Conservation (phyloP, 768 basidiomycete species). For the Suillus bovinus region DNA sequence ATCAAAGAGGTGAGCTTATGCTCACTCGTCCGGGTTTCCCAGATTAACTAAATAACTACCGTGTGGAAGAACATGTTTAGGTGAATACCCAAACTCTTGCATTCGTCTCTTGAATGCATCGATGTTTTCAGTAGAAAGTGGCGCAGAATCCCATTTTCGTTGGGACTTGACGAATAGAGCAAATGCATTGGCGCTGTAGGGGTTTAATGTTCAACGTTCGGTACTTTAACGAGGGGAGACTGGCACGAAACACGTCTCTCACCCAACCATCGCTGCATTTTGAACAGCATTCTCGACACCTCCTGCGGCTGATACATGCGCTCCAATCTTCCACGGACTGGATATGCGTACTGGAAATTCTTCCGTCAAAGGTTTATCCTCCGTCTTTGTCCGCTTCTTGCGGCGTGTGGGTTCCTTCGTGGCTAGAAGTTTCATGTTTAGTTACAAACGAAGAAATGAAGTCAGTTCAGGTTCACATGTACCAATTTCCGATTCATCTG, state of each 20-base stretch:
- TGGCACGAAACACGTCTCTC: slow-evolving; percentile 12
- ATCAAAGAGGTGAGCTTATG: background rate
- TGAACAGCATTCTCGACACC: slow-evolving; percentile 74
- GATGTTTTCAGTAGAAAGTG: slow-evolving; percentile 54
- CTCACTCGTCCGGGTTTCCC: slow-evolving; percentile 75
- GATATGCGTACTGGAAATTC: slow-evolving; percentile 31
- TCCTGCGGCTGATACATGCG: slow-evolving; percentile 81
- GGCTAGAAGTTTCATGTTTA: background rate
- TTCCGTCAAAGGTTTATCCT: slow-evolving; percentile 16
- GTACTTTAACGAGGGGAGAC: background rate
- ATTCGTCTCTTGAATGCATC: slow-evolving; percentile 60
- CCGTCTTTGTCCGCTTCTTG: slow-evolving; percentile 15
- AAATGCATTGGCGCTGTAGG: slow-evolving; percentile 74
- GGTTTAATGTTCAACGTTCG: background rate
- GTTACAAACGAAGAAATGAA: background rate
- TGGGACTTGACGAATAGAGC: slow-evolving; percentile 86
- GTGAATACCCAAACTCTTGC: slow-evolving; percentile 59
- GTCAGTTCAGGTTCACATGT: background rate
- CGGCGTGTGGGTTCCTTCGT: slow-evolving; percentile 5
- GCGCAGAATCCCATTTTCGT: slow-evolving; percentile 72
- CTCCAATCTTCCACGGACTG: slow-evolving; percentile 71
- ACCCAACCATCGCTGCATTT: slow-evolving; percentile 76
- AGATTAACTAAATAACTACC: slow-evolving; percentile 87
- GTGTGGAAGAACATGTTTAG: slow-evolving; percentile 72
- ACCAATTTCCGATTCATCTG: background rate